A percentile compares a stretch with the other conserved stretches of the same genome.
Evolutionary conservation across 495 filamentous ascomycete species (phyloP).

Genomic region (Aspergillus nanangensis): DNA sequence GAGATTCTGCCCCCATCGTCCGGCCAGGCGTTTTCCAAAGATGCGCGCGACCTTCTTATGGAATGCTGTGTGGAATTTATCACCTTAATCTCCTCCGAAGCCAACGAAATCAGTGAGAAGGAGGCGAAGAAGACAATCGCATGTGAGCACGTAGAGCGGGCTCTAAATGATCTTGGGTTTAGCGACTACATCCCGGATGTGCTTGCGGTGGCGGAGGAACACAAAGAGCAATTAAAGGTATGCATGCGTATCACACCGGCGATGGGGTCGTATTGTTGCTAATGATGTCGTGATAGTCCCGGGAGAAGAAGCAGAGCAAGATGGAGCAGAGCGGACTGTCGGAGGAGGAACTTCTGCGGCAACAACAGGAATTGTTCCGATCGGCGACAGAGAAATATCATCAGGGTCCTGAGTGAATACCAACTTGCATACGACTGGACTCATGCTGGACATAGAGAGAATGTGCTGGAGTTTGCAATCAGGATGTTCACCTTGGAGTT

Average conservation of each 20-base stretch:
- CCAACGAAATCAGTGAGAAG: constrained; percentile 97
- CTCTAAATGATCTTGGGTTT: constrained; percentile 85
- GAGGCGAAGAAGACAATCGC: constrained; percentile 99
- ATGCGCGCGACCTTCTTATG: constrained; percentile 90
- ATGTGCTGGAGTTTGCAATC: constrained; percentile 21
- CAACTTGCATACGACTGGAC: constrained; percentile 11
- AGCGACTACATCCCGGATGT: constrained; percentile 84
- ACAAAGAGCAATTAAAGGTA: constrained; percentile 90
- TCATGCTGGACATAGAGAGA: constrained; percentile 39
- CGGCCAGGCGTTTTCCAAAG: constrained; percentile 78
- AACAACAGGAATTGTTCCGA: constrained; percentile 89
- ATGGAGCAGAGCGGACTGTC: constrained; percentile 89
- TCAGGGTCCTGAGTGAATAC: constrained; percentile 35
- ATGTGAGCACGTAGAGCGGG: constrained; percentile 92
- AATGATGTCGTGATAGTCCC: constrained; percentile 50
- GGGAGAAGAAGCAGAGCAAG: constrained; percentile 96
- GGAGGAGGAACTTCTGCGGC: constrained; percentile 78
- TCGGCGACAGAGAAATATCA: constrained; percentile 76
- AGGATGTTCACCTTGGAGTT: no score
- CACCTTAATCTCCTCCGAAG: constrained; percentile 92
- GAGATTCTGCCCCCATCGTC: constrained; percentile 77
- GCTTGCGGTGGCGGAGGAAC: constrained; percentile 80
- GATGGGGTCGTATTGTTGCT: background rate
- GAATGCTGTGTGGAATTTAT: constrained; percentile 99
- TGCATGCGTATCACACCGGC: constrained; percentile 9